phyloP scores from a whole-genome alignment of 805 yeast genomes.

The Vanderwaltozyma yarrowii region DNA sequence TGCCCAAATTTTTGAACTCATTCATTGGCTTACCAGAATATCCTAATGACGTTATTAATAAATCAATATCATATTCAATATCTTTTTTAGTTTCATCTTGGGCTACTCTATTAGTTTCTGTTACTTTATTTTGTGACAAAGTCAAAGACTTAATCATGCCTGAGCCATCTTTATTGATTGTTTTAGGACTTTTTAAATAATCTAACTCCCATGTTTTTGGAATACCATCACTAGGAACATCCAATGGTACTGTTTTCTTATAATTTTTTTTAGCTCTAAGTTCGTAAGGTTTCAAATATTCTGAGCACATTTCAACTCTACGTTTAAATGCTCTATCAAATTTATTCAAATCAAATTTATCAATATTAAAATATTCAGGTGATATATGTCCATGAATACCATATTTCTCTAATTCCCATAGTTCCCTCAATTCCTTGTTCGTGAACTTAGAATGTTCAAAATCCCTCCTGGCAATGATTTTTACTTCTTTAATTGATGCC shows the following conservation, averaged over 20 bases:
- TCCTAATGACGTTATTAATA: conserved; percentile 76
- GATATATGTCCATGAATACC: conserved; percentile 43
- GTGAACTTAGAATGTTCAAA: conserved; percentile 80
- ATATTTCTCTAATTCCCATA: conserved; percentile 47
- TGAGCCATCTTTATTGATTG: conserved; percentile 31
- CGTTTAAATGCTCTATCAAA: conserved; percentile 53
- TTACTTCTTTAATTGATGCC: conserved; percentile 52
- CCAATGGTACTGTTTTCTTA: conserved; percentile 11
- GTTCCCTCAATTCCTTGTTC: conserved; percentile 82
- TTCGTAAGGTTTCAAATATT: conserved; percentile 34
- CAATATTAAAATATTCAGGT: conserved; percentile 24
- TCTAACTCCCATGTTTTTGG: conserved; percentile 52
- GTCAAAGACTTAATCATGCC: conserved; percentile 29
- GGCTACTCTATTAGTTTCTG: conserved; percentile 17
- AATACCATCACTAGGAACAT: conserved; percentile 1
- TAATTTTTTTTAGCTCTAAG: conserved; percentile 23
- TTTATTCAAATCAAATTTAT: conserved; percentile 17
- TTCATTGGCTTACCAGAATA: conserved; percentile 57
- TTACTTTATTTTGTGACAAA: conserved; percentile 11
- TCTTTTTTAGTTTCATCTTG: conserved; percentile 15
- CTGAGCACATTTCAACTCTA: conserved; percentile 50
- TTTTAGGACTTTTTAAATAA: conserved; percentile 57
- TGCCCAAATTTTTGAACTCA: conserved; percentile 44
- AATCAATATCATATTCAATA: conserved; percentile 37
- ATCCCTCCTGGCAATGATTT: conserved; percentile 80